These are phyloP conservation scores for Verticillium nonalfalfae DNA, from an alignment of 2,329 filamentous ascomycete species.

Conservation along the genomic window DNA sequence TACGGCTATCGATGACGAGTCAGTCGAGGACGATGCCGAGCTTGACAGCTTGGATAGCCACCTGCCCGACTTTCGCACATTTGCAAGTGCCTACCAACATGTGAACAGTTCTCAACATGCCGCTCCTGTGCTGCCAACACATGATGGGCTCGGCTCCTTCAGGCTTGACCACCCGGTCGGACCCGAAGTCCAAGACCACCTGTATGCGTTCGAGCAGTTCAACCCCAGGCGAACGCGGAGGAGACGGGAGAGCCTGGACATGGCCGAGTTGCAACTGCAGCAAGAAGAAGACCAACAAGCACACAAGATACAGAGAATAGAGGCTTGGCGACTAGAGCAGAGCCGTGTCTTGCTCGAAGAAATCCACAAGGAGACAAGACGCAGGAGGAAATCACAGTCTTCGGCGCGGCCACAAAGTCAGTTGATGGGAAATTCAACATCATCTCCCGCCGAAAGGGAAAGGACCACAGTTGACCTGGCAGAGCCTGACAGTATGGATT, in stretches of 20 bases:
- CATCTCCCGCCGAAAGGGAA: slow-evolving; percentile 9
- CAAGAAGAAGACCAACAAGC: slow-evolving; percentile 53
- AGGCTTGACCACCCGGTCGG: slow-evolving; percentile 51
- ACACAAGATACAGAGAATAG: slow-evolving; percentile 78
- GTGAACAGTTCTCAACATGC: slow-evolving; percentile 39
- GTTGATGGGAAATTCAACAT: neutral
- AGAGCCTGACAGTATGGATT: slow-evolving; percentile 36
- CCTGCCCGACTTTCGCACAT: slow-evolving; percentile 76
- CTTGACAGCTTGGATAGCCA: slow-evolving; percentile 92
- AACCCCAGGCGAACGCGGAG: slow-evolving; percentile 63
- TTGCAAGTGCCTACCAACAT: slow-evolving; percentile 33
- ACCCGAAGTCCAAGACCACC: slow-evolving; percentile 67
- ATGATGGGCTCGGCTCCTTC: slow-evolving; percentile 90
- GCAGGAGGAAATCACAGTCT: slow-evolving; percentile 57
- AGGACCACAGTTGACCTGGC: slow-evolving; percentile 19
- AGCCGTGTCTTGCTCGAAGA: slow-evolving; percentile 80
- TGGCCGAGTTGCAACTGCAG: slow-evolving; percentile 43
- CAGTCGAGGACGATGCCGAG: slow-evolving; percentile 63
- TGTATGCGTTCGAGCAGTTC: slow-evolving; percentile 84
- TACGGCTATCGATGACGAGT: slow-evolving; percentile 26
- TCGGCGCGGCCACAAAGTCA: slow-evolving; percentile 30
- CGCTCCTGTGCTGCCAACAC: slow-evolving; percentile 70
- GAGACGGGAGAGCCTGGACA: slow-evolving; percentile 45
- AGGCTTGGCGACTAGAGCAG: slow-evolving; percentile 88
- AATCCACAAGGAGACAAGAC: slow-evolving; percentile 76